These are phyloP conservation scores for Pinus tabuliformis DNA, from an alignment of 75 land plant genomes.

Conservation along the genomic window DNA sequence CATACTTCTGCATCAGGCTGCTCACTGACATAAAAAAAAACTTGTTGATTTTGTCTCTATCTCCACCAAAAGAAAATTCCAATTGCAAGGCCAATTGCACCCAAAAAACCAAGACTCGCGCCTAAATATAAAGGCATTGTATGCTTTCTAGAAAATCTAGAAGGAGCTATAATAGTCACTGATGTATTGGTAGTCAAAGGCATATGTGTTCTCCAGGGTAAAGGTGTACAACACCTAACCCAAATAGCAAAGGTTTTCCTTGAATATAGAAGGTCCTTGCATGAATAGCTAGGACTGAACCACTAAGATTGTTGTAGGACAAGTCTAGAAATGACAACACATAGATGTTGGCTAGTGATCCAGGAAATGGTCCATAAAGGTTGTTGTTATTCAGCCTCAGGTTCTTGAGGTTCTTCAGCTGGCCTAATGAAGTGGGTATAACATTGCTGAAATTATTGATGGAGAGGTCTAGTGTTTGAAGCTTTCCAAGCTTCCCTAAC, in stretches of 20 bases:
- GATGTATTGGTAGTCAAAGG: conserved; percentile 42
- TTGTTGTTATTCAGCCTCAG: conserved; percentile 28
- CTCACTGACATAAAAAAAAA: conserved; percentile 37
- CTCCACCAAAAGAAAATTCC: conserved; percentile 75
- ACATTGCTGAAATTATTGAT: conserved; percentile 40
- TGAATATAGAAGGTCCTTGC: conserved; percentile 43
- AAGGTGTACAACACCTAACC: conserved; percentile 12
- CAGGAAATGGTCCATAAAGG: conserved; percentile 17
- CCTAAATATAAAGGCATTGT: conserved; percentile 62
- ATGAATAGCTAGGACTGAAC: not conserved
- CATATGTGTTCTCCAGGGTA: conserved; percentile 40
- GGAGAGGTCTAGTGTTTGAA: too few relatives aligned
- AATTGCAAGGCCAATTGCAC: conserved; percentile 35
- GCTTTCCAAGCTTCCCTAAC: too few relatives aligned
- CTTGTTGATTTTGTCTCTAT: conserved; percentile 52
- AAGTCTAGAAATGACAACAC: conserved; percentile 31
- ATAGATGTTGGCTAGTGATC: conserved; percentile 31
- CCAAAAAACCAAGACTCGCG: conserved; percentile 41
- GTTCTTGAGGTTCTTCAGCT: conserved; percentile 20
- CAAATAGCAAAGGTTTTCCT: conserved; percentile 61
- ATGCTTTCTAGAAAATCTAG: conserved; percentile 20
- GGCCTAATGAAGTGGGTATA: conserved; percentile 45
- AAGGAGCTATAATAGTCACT: not conserved
- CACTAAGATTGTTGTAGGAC: too few relatives aligned
- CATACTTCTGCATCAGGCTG: too few relatives aligned